phyloP scores from a whole-genome alignment of 169 alveolate genomes.

The Plasmodium yoelii region DNA sequence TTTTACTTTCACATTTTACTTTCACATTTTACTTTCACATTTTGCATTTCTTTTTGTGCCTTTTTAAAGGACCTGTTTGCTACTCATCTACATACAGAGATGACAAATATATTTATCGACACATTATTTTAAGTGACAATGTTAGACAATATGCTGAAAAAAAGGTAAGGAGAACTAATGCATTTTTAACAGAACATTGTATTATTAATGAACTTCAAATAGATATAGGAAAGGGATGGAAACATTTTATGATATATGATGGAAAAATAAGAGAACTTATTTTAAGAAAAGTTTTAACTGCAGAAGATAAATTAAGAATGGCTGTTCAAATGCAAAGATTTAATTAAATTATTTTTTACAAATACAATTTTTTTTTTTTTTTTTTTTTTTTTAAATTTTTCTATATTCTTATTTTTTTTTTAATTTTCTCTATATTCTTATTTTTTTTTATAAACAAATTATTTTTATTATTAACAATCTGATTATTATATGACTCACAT shows the following conservation, averaged over 20 bases:
- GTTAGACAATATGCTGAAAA: slow-evolving; percentile 89
- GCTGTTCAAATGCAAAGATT: slow-evolving; percentile 47
- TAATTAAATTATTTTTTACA: slow-evolving; percentile 6
- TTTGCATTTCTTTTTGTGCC: neutral
- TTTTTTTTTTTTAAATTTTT: neutral
- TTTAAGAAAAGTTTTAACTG: slow-evolving; percentile 79
- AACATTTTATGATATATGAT: slow-evolving; percentile 89
- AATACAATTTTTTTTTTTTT: neutral
- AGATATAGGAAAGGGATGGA: slow-evolving; percentile 90
- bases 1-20: too few species aligned
- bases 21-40: too few species aligned
- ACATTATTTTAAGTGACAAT: slow-evolving; percentile 86
- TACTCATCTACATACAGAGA: slow-evolving; percentile 89
- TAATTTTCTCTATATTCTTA: neutral
- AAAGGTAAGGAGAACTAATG: slow-evolving; percentile 82
- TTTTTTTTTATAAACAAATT: neutral
- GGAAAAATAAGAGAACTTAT: slow-evolving; percentile 87
- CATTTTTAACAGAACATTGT: slow-evolving; percentile 86
- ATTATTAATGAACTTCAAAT: slow-evolving; percentile 87
- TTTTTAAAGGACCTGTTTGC: slow-evolving; percentile 86
- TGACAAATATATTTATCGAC: slow-evolving; percentile 88
- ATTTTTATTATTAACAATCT: too few species aligned
- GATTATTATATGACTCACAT: too few species aligned
- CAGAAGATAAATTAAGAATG: slow-evolving; percentile 76
- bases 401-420: neutral